A percentile compares a stretch with the other conserved stretches of the same genome.
These are phyloP conservation scores for Lineolata rhizophorae DNA, from an alignment of 495 filamentous ascomycete genomes.

Conservation along the genomic window DNA sequence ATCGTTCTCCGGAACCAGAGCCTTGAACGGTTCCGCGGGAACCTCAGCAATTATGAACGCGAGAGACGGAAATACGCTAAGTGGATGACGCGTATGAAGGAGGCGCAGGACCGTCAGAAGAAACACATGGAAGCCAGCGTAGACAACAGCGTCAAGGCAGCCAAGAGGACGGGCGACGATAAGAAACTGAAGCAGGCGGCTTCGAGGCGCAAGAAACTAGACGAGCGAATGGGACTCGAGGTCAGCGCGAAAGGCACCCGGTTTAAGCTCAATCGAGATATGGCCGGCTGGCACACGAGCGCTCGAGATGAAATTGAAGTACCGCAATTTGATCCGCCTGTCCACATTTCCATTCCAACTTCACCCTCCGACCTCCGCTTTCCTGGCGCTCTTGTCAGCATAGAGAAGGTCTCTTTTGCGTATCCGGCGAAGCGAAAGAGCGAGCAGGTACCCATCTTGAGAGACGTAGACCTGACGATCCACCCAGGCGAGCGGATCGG, in stretches of 20 bases:
- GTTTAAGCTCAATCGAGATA: constrained; percentile 62
- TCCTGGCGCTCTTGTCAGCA: constrained; percentile 44
- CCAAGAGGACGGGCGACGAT: constrained; percentile 50
- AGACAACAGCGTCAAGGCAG: constrained; percentile 40
- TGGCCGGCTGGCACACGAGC: constrained; percentile 32
- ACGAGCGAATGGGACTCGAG: constrained; percentile 55
- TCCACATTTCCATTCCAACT: constrained; percentile 29
- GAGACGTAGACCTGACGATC: constrained; percentile 39
- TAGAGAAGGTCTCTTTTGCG: constrained; percentile 40
- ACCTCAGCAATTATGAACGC: constrained; percentile 43
- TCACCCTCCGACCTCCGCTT: constrained; percentile 45
- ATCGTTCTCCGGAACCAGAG: constrained; percentile 46
- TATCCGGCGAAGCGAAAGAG: constrained; percentile 22
- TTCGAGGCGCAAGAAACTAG: constrained; percentile 57
- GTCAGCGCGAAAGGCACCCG: constrained; percentile 43
- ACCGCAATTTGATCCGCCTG: constrained; percentile 36
- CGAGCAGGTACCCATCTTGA: constrained; percentile 21
- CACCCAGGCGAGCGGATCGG: constrained; percentile 49
- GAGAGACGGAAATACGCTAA: constrained; percentile 41
- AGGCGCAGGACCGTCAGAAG: constrained; percentile 53
- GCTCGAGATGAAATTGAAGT: constrained; percentile 45
- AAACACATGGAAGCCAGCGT: constrained; percentile 59
- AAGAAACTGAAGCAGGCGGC: constrained; percentile 63
- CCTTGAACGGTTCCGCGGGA: constrained; percentile 46
- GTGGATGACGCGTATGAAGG: constrained; percentile 49